Conservation (phyloP, 768 basidiomycete genomes). For the Kwoniella sp. region DNA sequence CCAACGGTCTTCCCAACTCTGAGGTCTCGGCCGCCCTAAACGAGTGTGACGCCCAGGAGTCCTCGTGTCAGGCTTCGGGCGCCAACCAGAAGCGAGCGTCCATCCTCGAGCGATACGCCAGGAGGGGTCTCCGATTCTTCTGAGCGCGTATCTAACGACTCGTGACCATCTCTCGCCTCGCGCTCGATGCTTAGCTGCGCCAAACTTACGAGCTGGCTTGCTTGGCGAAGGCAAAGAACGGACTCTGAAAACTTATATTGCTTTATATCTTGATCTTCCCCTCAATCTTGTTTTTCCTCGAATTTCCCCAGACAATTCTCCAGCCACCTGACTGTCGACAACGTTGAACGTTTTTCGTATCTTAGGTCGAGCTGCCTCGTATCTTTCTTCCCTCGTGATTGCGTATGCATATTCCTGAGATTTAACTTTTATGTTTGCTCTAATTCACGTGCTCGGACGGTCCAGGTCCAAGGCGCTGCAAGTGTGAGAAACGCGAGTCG, state of each 20-base stretch:
- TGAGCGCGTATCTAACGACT: no score
- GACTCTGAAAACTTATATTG: background rate
- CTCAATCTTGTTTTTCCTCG: background rate
- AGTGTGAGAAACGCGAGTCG: background rate
- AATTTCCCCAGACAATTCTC: background rate
- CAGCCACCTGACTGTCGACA: background rate
- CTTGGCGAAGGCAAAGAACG: no score
- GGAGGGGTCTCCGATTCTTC: slow-evolving; percentile 2
- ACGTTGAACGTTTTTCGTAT: background rate
- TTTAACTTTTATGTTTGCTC: background rate
- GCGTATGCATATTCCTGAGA: background rate
- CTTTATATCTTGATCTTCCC: background rate
- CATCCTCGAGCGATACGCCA: slow-evolving; percentile 19
- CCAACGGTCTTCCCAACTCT: slow-evolving; percentile 16
- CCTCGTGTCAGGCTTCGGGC: slow-evolving; percentile 11
- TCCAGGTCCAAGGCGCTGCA: background rate
- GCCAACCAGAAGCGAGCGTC: slow-evolving; percentile 7
- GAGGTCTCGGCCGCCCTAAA: slow-evolving; percentile 12
- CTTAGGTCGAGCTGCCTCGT: background rate
- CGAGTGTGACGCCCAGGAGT: slow-evolving; percentile 10
- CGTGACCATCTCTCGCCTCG: background rate
- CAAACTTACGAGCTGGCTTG: no score
- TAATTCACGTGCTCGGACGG: no score
- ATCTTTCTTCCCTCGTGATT: background rate
- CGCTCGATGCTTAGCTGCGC: no score